Percentiles rank a stretch among this genome's conserved stretches.
These are phyloP conservation scores for Lepiota brunneoincarnata DNA, from an alignment of 768 basidiomycete species.

Conservation along the genomic window DNA sequence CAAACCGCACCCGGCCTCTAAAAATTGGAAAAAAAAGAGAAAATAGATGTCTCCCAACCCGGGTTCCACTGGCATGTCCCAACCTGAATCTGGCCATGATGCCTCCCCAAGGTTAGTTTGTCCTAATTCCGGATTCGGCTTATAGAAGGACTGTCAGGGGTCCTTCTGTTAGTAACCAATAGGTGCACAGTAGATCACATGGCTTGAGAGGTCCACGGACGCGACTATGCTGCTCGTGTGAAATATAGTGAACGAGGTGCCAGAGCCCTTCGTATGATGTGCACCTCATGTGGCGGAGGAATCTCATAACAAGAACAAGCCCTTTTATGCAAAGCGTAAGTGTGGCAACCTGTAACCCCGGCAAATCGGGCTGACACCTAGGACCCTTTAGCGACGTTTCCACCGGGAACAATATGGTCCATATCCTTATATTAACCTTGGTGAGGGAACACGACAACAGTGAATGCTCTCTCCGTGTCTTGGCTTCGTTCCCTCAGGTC, in stretches of 20 bases:
- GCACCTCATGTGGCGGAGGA: slow-evolving; percentile 2
- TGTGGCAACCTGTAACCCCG: background rate
- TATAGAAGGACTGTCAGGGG: too few species aligned
- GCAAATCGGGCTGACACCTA: background rate
- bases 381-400: background rate
- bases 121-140: too few species aligned
- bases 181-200: too few species aligned
- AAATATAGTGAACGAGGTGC: background rate
- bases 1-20: too few species aligned
- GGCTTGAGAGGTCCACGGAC: too few species aligned
- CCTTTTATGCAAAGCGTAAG: background rate
- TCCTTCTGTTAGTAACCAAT: too few species aligned
- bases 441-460: slow-evolving; percentile 13
- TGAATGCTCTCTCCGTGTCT: slow-evolving; percentile 10
- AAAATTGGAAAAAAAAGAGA: too few species aligned
- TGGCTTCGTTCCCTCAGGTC: background rate
- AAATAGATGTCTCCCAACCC: too few species aligned
- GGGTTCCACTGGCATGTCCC: too few species aligned
- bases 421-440: slow-evolving; percentile 8
- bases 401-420: slow-evolving; percentile 8
- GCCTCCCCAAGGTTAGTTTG: too few species aligned
- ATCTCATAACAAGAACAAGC: background rate
- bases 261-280: too few species aligned
- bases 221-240: background rate
- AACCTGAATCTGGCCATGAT: too few species aligned